Conservation (phyloP, 1,284 basidiomycete genomes). For the Ceratobasidium sp. region DNA sequence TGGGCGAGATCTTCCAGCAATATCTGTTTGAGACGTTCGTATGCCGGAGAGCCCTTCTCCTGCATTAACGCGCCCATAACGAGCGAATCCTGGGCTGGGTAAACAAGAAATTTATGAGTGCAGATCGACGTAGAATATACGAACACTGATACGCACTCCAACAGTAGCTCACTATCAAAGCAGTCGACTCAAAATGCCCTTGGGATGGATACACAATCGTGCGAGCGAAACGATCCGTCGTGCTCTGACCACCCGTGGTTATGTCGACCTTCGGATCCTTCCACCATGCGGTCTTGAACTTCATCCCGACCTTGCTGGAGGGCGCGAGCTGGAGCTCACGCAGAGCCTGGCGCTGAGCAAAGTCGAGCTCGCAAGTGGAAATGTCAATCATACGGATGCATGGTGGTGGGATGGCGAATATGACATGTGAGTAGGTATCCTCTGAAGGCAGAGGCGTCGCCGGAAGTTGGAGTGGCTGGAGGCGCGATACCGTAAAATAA, state of each 20-base stretch:
- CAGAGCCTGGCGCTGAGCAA: conserved; percentile 52
- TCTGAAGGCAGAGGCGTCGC: conserved; percentile 29
- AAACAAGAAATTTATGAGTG: too few species aligned
- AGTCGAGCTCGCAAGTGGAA: conserved; percentile 51
- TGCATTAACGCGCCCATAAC: conserved; percentile 14
- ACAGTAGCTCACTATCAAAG: conserved; percentile 27
- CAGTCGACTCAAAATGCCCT: conserved; percentile 12
- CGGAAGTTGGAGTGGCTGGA: conserved; percentile 50
- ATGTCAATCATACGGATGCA: conserved; percentile 50
- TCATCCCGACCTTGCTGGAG: conserved; percentile 57
- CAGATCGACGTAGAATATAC: too few species aligned
- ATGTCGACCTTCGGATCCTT: conserved; percentile 42
- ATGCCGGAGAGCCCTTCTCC: not conserved
- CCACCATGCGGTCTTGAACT: conserved; percentile 60
- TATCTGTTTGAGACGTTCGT: not conserved
- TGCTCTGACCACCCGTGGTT: conserved; percentile 5
- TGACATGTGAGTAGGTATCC: conserved; percentile 53
- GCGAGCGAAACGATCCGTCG: conserved; percentile 54
- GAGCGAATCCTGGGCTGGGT: conserved; percentile 16
- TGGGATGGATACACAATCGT: conserved; percentile 31
- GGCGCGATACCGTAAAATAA: conserved; percentile 50
- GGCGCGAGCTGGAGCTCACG: conserved; percentile 54
- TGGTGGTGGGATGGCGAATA: conserved; percentile 54
- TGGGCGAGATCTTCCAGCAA: conserved; percentile 14
- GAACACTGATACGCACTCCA: conserved; percentile 15